Conservation (phyloP, 441 rosid genomes). For the Syzygium syzygioides region DNA sequence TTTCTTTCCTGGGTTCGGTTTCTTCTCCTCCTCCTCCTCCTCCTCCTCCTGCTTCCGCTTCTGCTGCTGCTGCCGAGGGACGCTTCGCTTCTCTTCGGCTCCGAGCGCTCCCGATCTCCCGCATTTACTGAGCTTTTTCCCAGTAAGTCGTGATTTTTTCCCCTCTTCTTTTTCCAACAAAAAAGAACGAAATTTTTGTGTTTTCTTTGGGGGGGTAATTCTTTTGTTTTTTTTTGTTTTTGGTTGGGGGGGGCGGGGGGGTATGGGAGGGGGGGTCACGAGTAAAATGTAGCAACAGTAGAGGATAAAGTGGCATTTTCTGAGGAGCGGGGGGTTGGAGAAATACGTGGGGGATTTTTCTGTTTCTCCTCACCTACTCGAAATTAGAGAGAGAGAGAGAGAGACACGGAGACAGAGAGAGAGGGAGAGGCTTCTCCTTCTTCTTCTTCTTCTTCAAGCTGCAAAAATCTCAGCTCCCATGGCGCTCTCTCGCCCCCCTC, state of each 20-base stretch:
- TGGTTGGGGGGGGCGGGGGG: no score
- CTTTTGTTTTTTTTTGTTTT: background rate
- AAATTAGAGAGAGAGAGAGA: background rate
- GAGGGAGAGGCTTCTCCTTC: background rate
- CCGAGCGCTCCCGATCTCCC: background rate
- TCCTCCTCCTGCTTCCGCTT: background rate
- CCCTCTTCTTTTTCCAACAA: background rate
- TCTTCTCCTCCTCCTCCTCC: background rate
- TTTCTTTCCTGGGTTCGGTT: background rate
- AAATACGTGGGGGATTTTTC: constrained; percentile 29
- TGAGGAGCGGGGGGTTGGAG: constrained; percentile 22
- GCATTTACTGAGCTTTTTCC: background rate
- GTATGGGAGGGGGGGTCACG: background rate
- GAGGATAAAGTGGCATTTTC: constrained; percentile 39
- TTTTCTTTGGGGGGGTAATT: background rate
- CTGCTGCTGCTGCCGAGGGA: background rate
- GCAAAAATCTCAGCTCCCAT: background rate
- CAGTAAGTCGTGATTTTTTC: background rate
- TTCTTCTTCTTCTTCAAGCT: constrained; percentile 1
- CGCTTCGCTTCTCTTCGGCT: background rate
- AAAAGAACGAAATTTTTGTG: background rate
- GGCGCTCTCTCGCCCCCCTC: background rate
- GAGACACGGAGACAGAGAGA: background rate
- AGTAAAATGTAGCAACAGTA: constrained; percentile 15
- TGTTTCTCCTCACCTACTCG: background rate